Conservation (phyloP, 108 stramenopile species). For the Poteriospumella lacustris region DNA sequence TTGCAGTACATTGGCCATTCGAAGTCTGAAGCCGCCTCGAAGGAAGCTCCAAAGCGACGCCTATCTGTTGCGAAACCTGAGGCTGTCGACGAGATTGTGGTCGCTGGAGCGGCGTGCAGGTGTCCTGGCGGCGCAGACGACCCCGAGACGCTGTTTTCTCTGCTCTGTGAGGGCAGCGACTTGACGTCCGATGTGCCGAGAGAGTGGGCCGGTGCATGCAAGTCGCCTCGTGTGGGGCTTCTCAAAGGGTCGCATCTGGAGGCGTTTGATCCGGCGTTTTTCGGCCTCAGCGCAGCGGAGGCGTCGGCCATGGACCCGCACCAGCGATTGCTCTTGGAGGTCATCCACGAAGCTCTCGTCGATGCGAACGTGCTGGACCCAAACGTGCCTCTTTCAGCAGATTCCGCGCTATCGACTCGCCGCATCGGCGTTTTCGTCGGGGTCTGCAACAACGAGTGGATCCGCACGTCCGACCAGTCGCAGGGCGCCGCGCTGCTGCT, state of each 20-base stretch:
- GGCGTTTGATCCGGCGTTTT: constrained; percentile 44
- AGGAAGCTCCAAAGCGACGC: not conserved
- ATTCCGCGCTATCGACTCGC: not conserved
- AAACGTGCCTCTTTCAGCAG: too few species aligned
- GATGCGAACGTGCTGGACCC: constrained; percentile 32
- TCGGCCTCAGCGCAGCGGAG: constrained; percentile 44
- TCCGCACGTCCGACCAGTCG: not conserved
- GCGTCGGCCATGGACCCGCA: constrained; percentile 50
- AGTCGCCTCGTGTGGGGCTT: constrained; percentile 29
- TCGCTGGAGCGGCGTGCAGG: constrained; percentile 46
- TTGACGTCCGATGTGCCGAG: not conserved
- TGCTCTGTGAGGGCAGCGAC: constrained; percentile 10
- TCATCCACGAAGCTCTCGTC: constrained; percentile 46
- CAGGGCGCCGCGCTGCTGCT: not conserved
- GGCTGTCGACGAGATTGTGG: constrained; percentile 32
- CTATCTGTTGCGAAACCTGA: too few species aligned
- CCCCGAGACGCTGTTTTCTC: constrained; percentile 45
- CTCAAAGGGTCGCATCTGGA: constrained; percentile 29
- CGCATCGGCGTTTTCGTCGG: constrained; percentile 37
- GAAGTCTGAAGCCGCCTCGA: not conserved
- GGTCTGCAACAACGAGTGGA: constrained; percentile 33
- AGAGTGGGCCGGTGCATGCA: not conserved
- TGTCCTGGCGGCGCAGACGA: constrained; percentile 47
- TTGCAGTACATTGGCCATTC: constrained; percentile 31
- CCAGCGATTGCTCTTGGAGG: constrained; percentile 52